Evolutionary conservation across 2,329 filamentous ascomycete species (phyloP).

Genomic region (Botrytis byssoidea): DNA sequence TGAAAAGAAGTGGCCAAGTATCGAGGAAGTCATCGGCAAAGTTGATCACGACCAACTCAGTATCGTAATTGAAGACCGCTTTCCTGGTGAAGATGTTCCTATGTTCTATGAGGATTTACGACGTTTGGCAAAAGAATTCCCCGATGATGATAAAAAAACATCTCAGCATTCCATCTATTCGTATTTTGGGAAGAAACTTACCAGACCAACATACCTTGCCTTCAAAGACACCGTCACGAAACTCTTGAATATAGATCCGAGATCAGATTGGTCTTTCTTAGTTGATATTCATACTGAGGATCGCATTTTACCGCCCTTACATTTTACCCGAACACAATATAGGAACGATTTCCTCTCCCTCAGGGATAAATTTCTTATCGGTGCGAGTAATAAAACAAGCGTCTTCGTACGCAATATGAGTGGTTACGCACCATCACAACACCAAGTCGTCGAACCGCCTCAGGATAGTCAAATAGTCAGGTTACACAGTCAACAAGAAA

Average conservation of each 20-base stretch:
- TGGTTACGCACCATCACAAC: neutral
- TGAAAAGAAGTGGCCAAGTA: neutral
- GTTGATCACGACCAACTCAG: constrained; percentile 16
- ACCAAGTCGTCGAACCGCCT: constrained; percentile 2
- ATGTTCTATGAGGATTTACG: neutral
- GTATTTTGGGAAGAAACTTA: constrained; percentile 11
- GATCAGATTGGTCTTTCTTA: constrained; percentile 13
- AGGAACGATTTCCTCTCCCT: constrained; percentile 12
- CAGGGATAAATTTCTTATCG: neutral
- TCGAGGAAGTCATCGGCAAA: constrained; percentile 1
- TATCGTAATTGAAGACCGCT: constrained; percentile 11
- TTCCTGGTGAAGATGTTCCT: neutral
- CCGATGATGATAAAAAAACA: neutral
- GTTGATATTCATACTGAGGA: constrained; percentile 12
- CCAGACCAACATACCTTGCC: neutral
- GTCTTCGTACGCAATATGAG: constrained; percentile 3
- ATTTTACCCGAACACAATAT: constrained; percentile 8
- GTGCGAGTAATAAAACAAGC: neutral
- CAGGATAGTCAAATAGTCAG: neutral
- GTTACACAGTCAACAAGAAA: neutral
- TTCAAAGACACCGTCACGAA: constrained; percentile 13
- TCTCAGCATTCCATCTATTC: constrained; percentile 2
- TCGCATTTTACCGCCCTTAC: neutral
- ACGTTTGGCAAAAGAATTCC: constrained; percentile 11
- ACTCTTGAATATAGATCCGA: constrained; percentile 17